phyloP scores from a whole-genome alignment of 495 filamentous ascomycete genomes.

The Penicillium bovifimosum region DNA sequence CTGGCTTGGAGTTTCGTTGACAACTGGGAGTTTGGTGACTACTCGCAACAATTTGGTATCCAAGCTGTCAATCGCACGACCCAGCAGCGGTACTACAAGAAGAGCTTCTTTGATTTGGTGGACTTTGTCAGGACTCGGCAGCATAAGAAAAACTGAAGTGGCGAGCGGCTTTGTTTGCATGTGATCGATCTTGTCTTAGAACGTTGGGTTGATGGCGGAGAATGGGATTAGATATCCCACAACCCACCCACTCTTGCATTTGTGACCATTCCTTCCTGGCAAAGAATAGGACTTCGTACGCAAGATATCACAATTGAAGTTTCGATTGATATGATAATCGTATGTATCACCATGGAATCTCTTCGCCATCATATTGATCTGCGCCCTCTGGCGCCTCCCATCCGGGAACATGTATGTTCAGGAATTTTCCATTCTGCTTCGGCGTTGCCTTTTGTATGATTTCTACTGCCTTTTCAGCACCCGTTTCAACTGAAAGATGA shows the following conservation, averaged over 20 bases:
- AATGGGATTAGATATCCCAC: no score
- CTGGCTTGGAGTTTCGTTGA: slow-evolving; percentile 42
- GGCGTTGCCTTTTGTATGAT: slow-evolving; percentile 34
- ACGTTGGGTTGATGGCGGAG: no score
- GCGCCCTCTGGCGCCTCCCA: slow-evolving; percentile 33
- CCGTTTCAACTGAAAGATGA: slow-evolving; percentile 39
- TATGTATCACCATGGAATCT: slow-evolving; percentile 28
- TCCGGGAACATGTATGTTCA: slow-evolving; percentile 41
- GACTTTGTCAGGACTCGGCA: slow-evolving; percentile 34
- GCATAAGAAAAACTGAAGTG: not conserved
- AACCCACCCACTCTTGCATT: no score
- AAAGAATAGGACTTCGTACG: no score
- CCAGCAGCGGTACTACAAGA: slow-evolving; percentile 38
- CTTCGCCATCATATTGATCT: slow-evolving; percentile 35
- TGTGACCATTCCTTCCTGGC: not conserved
- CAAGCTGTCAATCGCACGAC: slow-evolving; percentile 40
- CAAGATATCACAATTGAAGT: no score
- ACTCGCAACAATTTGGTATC: slow-evolving; percentile 35
- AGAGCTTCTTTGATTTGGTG: slow-evolving; percentile 45
- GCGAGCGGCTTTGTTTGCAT: not conserved
- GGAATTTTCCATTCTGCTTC: slow-evolving; percentile 40
- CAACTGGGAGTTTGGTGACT: slow-evolving; percentile 45
- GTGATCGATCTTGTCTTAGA: not conserved
- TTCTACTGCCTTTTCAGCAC: slow-evolving; percentile 41
- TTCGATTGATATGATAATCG: no score